Percentiles rank a stretch among this genome's conserved stretches.
Evolutionary conservation across 768 basidiomycete species (phyloP).

Genomic region (Krasilnikovozyma curviuscula): DNA sequence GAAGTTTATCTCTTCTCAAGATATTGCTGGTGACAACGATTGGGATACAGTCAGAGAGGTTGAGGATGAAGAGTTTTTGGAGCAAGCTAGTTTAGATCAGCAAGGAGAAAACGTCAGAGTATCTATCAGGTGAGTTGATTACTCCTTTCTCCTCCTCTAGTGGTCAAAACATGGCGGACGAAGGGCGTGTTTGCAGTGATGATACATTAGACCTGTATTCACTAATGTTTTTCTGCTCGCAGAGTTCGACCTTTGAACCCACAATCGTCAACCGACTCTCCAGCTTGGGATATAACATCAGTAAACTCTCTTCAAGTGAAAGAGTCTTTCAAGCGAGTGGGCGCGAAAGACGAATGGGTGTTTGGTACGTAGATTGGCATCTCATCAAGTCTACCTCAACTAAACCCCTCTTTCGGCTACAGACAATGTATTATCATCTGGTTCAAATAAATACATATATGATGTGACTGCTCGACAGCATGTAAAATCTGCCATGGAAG

Average conservation of each 20-base stretch:
- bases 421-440: too few species aligned
- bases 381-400: too few species aligned
- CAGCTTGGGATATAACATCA: constrained; percentile 9
- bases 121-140: constrained; percentile 1
- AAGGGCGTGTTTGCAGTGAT: neutral
- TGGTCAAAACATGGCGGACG: neutral
- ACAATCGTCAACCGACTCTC: neutral
- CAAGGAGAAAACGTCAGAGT: constrained; percentile 10
- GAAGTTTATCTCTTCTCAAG: too few species aligned
- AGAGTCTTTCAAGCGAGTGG: neutral
- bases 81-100: neutral
- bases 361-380: constrained; percentile 12
- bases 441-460: too few species aligned
- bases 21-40: too few species aligned
- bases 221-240: neutral
- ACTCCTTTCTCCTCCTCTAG: too few species aligned
- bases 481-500: constrained; percentile 66
- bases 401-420: too few species aligned
- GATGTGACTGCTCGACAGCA: constrained; percentile 9
- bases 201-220: neutral
- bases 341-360: constrained; percentile 11
- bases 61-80: constrained; percentile 1
- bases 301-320: constrained; percentile 5
- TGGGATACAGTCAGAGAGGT: neutral
- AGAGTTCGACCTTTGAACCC: constrained; percentile 12